Base-by-base conservation (phyloP, 1,284 basidiomycete genomes). In the Lignosus rhinocerotis region DNA sequence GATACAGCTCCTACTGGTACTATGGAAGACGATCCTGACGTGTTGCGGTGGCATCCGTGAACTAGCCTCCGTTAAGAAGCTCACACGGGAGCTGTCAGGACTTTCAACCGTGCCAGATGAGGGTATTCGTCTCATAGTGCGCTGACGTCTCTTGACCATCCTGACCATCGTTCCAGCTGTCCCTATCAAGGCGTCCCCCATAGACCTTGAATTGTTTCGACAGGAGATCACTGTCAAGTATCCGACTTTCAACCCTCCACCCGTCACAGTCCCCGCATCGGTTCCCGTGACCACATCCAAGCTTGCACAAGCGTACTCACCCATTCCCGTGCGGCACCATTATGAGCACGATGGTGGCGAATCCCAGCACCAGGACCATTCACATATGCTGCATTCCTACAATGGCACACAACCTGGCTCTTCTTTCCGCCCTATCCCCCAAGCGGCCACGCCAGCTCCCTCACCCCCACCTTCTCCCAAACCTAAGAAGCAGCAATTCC, bases 401-500 rank as follows among this genome's bases (percentile, higher is more conserved):
- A 77, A 78, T 45, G 65, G 71, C 32, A 78, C 80, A 56, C 80
- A 82, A 53, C 10, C 76, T 25, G 77, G 72, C 59, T 73, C 75
- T 1, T 75, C 74, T 21, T 85, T 81, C 66, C 80, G 85, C 33
- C 72, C 75, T 19, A 78, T 80, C 36, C 83, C 81, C 17, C 89
- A 92, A 68, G 83, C 91, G 5, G 83, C 85, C 12, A 96, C 93
- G 2, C 95, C 94, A 1, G 93, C 93, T 25, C 95, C 96, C 2
- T 87, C 93, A 0, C 96, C 96, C 0, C 90, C 94, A 1, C 90
- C 91, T 0, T 88, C 89, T 21, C 88, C 87, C 16, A 97, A 96
- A 70, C 94, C 93, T 8, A 98, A 98, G 79, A 98, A 98, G 73
- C 94, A 96, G 70, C 96, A 98, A 71, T 99, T 95, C 74, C 97